phyloP scores from a whole-genome alignment of 208 protist species.

The Acanthamoeba royreba region DNA sequence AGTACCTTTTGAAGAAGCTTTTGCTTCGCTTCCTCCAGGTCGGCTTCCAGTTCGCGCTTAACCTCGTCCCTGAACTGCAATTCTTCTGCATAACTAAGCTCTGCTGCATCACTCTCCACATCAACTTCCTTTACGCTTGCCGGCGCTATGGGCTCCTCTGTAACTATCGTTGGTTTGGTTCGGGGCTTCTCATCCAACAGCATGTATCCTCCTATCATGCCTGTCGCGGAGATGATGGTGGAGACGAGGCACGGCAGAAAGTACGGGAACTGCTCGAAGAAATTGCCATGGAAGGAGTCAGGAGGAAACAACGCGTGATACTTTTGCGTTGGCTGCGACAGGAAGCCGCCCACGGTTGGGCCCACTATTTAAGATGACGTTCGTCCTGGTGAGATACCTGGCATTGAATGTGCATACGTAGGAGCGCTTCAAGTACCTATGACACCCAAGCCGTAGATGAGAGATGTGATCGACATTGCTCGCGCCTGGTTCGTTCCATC shows the following conservation, averaged over 20 bases:
- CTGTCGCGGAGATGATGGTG: background rate
- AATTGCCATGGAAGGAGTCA: background rate
- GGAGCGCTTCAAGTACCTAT: background rate
- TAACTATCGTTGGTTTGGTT: background rate
- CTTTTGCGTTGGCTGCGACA: constrained; percentile 19
- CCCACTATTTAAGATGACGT: background rate
- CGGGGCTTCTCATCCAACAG: background rate
- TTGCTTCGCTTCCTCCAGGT: background rate
- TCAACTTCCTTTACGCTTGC: background rate
- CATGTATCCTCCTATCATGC: background rate
- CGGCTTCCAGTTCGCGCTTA: background rate
- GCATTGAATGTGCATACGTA: background rate
- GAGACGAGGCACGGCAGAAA: constrained; percentile 20
- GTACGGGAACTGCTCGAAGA: constrained; percentile 38
- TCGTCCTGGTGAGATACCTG: background rate
- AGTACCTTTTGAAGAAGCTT: background rate
- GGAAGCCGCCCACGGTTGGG: background rate
- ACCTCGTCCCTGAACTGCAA: background rate
- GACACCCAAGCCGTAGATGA: constrained; percentile 18
- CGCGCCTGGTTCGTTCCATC: background rate
- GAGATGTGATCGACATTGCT: background rate
- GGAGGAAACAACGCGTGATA: background rate
- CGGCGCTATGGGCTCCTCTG: background rate
- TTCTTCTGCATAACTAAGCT: background rate
- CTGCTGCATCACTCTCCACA: background rate